Base-by-base conservation (phyloP, 306 rosid genomes). In the Lathyrus oleraceus region DNA sequence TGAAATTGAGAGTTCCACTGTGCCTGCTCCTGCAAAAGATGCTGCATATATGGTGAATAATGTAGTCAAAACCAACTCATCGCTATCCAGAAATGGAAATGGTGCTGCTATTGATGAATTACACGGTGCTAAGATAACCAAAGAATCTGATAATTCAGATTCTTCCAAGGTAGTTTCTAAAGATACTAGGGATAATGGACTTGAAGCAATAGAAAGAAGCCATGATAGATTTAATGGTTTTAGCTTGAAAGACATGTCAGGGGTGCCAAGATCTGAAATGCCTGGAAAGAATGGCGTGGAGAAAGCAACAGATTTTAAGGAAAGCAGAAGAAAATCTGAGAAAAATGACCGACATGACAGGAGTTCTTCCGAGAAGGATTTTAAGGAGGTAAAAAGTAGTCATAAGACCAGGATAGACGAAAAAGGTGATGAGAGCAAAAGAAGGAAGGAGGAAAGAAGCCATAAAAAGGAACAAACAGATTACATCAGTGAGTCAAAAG, bases 381-480 rank as follows among this genome's bases (percentile, higher is more conserved):
- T 42, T 30, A 86, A 84, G 84, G 91, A 90, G 69, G 81, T 69
- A 42, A 85, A 75, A 69, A 74, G 81, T 85, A 84, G 78, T 58
- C 89, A 78, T 48, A 90, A 76, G 85, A 51, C 72, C 38, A 76
- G 79, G 85, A 70, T 61, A 66, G 87, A 80, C 57, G 94, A 80
- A 52, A 87, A 84, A 74, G 81, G 80, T 61, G 78, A 78, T 71
- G 96, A 82, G 69, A 83, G 72, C 63, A 86, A 69, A 62, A 79
- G 70, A 81, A 87, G 87, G 72, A 87, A 77, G 59, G 88, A 90
- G 58, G 90, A 82, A 75, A 82, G 81, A 78, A 78, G 82, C 69
- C 74, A 58, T 51, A 87, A 72, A 78, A 88, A 75, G 82, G 97
- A 84, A 35, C 86, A 87, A 67, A 63, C 78, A 39, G 86, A 85